Evolutionary conservation across 1,139 yeast genomes (phyloP), one percentile per base, ranked within the genome.

Genomic region (Kodamaea sp.): DNA sequence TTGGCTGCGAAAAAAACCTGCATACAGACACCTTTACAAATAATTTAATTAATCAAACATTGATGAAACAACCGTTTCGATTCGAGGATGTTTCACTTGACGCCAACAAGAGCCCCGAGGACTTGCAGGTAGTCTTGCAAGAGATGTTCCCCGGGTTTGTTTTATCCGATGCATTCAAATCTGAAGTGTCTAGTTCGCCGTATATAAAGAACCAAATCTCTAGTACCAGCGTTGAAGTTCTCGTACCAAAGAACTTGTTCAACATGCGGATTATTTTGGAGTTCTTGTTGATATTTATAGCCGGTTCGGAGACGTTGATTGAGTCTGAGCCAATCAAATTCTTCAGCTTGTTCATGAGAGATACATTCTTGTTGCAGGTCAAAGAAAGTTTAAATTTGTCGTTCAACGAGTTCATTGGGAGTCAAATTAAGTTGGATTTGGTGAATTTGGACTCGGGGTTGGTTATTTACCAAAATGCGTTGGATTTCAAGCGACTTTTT

Each of bases 211-310:
- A 70, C 46, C 85, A 79, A 45, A 62, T 73, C 4, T 71, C 70
- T 45, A 69, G 64, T 47, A 70, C 78, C 9, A 72, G 73, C 47
- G 82, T 84, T 40, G 82, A 83, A 43, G 75, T 84, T 1, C 66
- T 90, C 32, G 86, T 86, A 1, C 81, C 85, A 0, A 79, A 88
- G 4, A 81, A 81, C 52, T 75, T 88, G n/a, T 81, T 84, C 61
- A 87, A 89, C 53, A 86, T 89, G 82, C 75, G 94, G 48, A 75
- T 86, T 3, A 75, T 88, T 24, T 58, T 81, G 42, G 87, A 80
- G 41, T 75, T 78, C 36, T 75, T 82, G 26, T 70, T 82, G 36
- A 62, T 75, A 9, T 81, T 82, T 49, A 62, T 75, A 22, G 78
- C 79, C 23, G 73, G 79, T 2, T 66, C 81, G 1, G 66, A 65